Evolutionary conservation across 805 yeast species (phyloP), one percentile per base, ranked within the genome.

Genomic region (Teunomyces kruisii): DNA sequence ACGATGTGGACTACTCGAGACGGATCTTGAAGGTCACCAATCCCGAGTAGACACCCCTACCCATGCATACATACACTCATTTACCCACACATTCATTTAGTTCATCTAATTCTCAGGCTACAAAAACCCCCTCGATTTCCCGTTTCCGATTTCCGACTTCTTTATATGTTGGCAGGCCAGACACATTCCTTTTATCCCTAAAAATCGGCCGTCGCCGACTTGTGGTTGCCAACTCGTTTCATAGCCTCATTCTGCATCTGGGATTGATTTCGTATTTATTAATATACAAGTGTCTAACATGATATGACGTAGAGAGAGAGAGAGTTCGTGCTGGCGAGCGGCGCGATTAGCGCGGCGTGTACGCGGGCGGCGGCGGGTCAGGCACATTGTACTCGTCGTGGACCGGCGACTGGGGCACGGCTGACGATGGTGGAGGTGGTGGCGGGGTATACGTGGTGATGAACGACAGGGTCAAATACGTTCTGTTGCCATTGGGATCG

Each of bases 1-100:
- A 81, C 55, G 78, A 81, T 45, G 68, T 70, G 49, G 86, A 82
- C 54, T 81, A 81, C 53, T 70, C 79, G 3, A 64, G 86, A 35
- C 68, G 76, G 46, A 83, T 82, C 5, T 62, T 82, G 30, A 62
- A 79, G 31, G 83, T 82, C 19, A 73, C 82, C 4, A 82, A 82
- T 44, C 66, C 66, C 6, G 53, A 56, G 32, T 29, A 42, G 28
- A 9, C n/a, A 19, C 22, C 22, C 3, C 22, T 6, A 19, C 6
- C 6, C 22, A 19, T 19, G 3, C 22, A 19, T 17, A n/a, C n/a
- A n/a, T 22, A 32, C 22, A 16, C 15, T 17, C 36, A 16, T 32
- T 32, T 15, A 12, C 36, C 22, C 36, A 32, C 31, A n/a, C n/a
- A n/a, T n/a, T n/a, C n/a, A n/a, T n/a, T n/a, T n/a, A n/a, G n/a